Conservation (phyloP, 139 green algal genomes). For the Gonium pectorale region DNA sequence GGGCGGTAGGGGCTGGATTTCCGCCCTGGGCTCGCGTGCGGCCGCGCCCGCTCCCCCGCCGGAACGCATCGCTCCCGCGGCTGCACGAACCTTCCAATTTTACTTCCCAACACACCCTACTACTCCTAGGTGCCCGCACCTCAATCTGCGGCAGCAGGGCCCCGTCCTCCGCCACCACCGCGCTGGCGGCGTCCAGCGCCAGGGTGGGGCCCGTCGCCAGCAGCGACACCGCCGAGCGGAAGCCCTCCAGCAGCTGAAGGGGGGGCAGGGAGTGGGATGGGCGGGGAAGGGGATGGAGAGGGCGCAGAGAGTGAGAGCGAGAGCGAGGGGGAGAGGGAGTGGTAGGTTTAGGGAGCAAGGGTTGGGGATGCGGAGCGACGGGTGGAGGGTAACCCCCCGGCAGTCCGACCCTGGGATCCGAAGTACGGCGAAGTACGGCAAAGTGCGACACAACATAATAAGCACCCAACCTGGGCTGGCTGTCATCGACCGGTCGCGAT, state of each 20-base stretch:
- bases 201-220: constrained; percentile 1
- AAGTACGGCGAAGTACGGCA: no score
- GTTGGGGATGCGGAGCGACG: neutral
- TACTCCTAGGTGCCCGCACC: no score
- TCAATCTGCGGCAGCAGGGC: neutral
- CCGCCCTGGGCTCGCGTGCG: neutral
- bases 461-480: neutral
- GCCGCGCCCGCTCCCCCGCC: neutral
- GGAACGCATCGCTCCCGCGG: neutral
- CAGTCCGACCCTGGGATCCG: no score
- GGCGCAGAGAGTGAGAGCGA: neutral
- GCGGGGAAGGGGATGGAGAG: no score
- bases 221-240: neutral
- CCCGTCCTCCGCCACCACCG: constrained; percentile 13
- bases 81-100: neutral
- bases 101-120: no score
- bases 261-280: neutral
- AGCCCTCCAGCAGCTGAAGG: constrained; percentile 16
- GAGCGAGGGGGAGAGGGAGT: neutral
- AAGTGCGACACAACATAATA: neutral
- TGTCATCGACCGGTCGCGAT: no score
- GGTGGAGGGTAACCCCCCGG: neutral
- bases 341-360: neutral
- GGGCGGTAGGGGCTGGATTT: no score
- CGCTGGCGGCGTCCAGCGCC: neutral